phyloP scores from a whole-genome alignment of 192 early-diverging fungal species.

The Backusella circina region DNA sequence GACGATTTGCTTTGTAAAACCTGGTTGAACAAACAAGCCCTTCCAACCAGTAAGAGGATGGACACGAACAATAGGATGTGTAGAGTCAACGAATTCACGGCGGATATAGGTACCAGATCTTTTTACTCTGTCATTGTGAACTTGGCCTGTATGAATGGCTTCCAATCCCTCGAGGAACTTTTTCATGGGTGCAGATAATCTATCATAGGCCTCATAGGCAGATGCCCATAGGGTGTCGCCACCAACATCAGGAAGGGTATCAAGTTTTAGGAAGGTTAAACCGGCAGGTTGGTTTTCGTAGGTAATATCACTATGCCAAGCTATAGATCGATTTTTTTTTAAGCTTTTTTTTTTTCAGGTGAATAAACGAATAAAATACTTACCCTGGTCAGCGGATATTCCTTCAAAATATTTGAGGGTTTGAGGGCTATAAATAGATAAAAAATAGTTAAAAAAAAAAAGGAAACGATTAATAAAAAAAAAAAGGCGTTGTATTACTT shows the following conservation, averaged over 20 bases:
- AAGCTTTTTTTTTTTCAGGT: not conserved
- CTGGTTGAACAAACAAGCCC: constrained; percentile 52
- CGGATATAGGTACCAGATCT: constrained; percentile 10
- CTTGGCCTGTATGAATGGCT: constrained; percentile 41
- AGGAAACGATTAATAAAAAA: not conserved
- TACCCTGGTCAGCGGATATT: not conserved
- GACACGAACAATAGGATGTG: constrained; percentile 44
- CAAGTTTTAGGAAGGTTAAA: constrained; percentile 48
- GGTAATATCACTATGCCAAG: constrained; percentile 53
- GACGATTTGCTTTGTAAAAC: constrained; percentile 50
- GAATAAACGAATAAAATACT: not conserved
- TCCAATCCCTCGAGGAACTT: constrained; percentile 53
- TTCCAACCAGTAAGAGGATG: constrained; percentile 62
- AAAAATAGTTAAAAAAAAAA: not conserved
- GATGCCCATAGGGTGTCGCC: constrained; percentile 61
- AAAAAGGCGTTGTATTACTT: not conserved
- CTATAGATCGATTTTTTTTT: constrained; percentile 1
- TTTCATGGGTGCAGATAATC: constrained; percentile 51
- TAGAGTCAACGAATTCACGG: constrained; percentile 7
- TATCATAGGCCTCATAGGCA: constrained; percentile 59
- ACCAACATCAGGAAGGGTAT: constrained; percentile 39
- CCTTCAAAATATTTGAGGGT: not conserved
- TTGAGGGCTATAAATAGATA: not conserved
- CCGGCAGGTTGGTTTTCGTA: constrained; percentile 55
- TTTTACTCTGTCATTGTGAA: constrained; percentile 11